Conservation (phyloP, 2,329 filamentous ascomycete species). For the Botrytis fabae region DNA sequence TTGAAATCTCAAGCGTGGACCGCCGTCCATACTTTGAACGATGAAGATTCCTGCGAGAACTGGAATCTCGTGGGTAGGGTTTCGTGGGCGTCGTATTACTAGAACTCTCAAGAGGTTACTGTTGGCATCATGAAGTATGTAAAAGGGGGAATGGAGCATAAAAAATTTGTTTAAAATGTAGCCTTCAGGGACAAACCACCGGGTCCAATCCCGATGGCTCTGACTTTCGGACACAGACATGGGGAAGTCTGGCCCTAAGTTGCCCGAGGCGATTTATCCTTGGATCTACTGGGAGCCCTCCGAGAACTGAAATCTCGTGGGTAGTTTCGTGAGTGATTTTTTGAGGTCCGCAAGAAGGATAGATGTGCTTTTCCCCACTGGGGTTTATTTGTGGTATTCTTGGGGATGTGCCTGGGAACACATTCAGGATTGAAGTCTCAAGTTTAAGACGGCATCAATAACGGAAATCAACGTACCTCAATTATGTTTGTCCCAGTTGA, state of each 20-base stretch:
- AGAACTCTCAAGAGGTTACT: not conserved
- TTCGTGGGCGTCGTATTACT: not conserved
- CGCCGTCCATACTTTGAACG: not conserved
- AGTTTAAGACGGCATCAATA: not conserved
- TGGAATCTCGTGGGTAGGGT: not conserved
- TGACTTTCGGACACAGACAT: slow-evolving; percentile 4
- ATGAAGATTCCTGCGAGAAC: not conserved
- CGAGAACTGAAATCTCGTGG: not conserved
- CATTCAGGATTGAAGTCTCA: not conserved
- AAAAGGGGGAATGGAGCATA: not conserved
- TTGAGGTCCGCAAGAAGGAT: not conserved
- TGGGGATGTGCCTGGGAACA: not conserved
- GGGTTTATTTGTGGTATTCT: not conserved
- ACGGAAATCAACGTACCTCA: not conserved
- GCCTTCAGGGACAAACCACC: not conserved
- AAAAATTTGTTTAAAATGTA: not conserved
- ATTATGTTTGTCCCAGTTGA: not conserved
- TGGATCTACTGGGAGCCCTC: not conserved
- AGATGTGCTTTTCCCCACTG: not conserved
- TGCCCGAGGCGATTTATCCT: not conserved
- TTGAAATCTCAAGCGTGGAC: not conserved
- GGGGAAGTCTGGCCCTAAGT: slow-evolving; percentile 2
- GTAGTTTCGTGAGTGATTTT: not conserved
- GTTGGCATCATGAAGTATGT: not conserved
- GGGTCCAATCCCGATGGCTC: not conserved